Percentiles rank a stretch among this genome's conserved stretches.
Evolutionary conservation across 352 stramenopile genomes (phyloP).

Genomic region (Phytopythium vexans): DNA sequence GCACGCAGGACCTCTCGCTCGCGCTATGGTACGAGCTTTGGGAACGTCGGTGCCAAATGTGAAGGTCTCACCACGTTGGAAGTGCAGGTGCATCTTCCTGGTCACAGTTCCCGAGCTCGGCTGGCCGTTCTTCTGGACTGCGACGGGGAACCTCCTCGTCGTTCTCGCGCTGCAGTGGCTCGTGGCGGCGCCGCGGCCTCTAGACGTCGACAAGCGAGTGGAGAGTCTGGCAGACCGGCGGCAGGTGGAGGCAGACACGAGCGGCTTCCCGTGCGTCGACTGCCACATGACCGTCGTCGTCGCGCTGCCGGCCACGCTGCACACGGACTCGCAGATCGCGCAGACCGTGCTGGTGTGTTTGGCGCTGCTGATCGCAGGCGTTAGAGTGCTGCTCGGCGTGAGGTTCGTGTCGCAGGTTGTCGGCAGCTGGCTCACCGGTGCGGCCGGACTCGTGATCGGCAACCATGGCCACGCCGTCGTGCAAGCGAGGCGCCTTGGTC

Average conservation of each 20-base stretch:
- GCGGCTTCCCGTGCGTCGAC: conserved; percentile 68
- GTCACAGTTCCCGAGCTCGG: conserved; percentile 49
- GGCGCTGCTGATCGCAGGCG: conserved; percentile 27
- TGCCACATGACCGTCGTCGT: conserved; percentile 74
- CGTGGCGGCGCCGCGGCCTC: conserved; percentile 32
- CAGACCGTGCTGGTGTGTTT: conserved; percentile 27
- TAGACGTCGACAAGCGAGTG: conserved; percentile 46
- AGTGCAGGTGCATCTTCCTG: conserved; percentile 58
- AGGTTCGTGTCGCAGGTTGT: conserved; percentile 58
- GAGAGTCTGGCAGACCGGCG: conserved; percentile 14
- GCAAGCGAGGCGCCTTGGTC: conserved; percentile 39
- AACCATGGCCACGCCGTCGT: conserved; percentile 57
- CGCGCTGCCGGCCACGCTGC: conserved; percentile 47
- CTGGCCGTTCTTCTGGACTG: conserved; percentile 69
- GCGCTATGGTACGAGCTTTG: conserved; percentile 41
- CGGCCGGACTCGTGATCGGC: conserved; percentile 48
- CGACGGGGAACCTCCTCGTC: conserved; percentile 46
- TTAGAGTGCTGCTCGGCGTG: conserved; percentile 36
- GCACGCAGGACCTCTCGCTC: conserved; percentile 62
- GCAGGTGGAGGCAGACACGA: conserved; percentile 43
- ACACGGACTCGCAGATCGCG: conserved; percentile 27
- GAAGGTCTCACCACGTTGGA: not conserved
- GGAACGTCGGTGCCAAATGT: not conserved
- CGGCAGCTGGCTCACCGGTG: conserved; percentile 56
- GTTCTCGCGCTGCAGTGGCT: conserved; percentile 51